Evolutionary conservation across 352 stramenopile species (phyloP).

Genomic region (Peronospora belbahrii): DNA sequence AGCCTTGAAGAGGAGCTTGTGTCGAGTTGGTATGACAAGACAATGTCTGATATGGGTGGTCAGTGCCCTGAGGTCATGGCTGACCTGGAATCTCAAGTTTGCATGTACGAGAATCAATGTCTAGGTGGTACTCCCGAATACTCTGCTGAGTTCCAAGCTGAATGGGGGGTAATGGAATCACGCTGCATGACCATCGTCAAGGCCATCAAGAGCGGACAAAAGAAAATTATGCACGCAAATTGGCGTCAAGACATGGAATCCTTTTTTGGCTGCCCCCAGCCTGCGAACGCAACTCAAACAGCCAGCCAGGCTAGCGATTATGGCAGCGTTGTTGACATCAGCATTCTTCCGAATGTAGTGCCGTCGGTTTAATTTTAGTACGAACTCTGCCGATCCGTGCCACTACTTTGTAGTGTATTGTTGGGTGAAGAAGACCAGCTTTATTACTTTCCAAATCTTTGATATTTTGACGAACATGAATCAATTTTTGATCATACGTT

Average conservation of each 20-base stretch:
- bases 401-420: neutral
- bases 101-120: conserved; percentile 46
- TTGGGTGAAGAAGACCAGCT: too few relatives aligned
- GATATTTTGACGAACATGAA: neutral
- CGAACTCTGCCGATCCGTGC: too few relatives aligned
- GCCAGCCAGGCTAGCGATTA: too few relatives aligned
- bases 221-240: conserved; percentile 18
- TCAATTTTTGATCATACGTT: neutral
- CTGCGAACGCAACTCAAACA: conserved; percentile 16
- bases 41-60: conserved; percentile 25
- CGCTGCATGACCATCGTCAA: conserved; percentile 42
- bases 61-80: conserved; percentile 25
- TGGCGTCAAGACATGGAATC: conserved; percentile 36
- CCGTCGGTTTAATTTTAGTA: too few relatives aligned
- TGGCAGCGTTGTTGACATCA: too few relatives aligned
- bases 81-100: conserved; percentile 46
- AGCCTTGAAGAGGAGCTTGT: conserved; percentile 22
- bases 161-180: conserved; percentile 30
- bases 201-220: conserved; percentile 29
- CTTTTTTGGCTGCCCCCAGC: conserved; percentile 37
- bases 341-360: too few relatives aligned
- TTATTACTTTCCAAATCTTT: neutral
- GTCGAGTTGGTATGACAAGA: conserved; percentile 34
- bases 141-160: conserved; percentile 32
- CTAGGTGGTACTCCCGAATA: conserved; percentile 41